phyloP scores from a whole-genome alignment of 148 eudicot species.

The Diospyros kaki region DNA sequence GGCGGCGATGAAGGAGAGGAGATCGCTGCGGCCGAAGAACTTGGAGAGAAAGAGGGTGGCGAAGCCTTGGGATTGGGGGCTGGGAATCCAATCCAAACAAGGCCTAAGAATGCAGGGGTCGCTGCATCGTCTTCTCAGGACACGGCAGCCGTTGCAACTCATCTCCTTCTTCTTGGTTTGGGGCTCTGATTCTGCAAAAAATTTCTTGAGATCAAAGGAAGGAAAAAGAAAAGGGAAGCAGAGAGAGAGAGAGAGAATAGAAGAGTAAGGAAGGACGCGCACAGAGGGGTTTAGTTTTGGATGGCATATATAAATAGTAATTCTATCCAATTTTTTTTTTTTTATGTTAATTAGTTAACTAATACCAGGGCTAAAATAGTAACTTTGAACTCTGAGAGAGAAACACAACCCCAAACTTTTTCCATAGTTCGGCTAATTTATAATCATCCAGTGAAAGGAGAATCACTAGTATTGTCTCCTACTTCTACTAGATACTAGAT shows the following conservation, averaged over 20 bases:
- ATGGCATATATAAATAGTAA: too few species aligned
- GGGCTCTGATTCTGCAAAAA: neutral
- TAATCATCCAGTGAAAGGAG: too few species aligned
- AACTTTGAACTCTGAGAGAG: too few species aligned
- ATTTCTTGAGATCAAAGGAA: conserved; percentile 9
- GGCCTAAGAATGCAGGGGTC: conserved; percentile 48
- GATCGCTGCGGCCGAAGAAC: conserved; percentile 68
- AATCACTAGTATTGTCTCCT: too few species aligned
- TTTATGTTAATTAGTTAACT: too few species aligned
- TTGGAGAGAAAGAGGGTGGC: conserved; percentile 66
- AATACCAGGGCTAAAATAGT: too few species aligned
- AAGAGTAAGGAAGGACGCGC: neutral
- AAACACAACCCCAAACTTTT: too few species aligned
- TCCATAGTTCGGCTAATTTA: too few species aligned
- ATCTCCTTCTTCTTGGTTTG: conserved; percentile 16
- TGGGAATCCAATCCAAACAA: conserved; percentile 50
- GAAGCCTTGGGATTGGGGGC: conserved; percentile 43
- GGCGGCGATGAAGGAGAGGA: conserved; percentile 53
- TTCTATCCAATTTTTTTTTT: too few species aligned
- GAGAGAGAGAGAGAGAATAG: neutral
- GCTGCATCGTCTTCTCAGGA: conserved; percentile 50
- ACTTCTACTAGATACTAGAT: too few species aligned
- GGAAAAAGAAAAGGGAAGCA: neutral
- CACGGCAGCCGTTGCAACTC: conserved; percentile 79
- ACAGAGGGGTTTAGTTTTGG: too few species aligned